Base-by-base conservation (phyloP, 2,329 filamentous ascomycete species). In the Bipolaris oryzae region DNA sequence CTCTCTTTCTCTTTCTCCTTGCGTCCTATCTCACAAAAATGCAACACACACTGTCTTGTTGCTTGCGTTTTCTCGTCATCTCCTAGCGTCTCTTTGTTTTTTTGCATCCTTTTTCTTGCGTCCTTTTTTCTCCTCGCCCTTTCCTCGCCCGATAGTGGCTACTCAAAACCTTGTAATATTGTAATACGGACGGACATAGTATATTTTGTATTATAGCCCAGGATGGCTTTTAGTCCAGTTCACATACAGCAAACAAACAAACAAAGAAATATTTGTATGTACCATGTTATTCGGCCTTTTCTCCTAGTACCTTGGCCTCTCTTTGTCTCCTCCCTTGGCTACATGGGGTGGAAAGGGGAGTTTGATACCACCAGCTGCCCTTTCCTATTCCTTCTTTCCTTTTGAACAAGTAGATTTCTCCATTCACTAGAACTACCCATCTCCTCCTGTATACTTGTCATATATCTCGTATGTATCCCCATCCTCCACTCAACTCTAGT, bases 151-250 rank as follows among this genome's bases (percentile, higher is more conserved):
- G 10, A 35, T 37, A 21, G n/a, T 16, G 34, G 25, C 25, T 7
- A 28, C 25, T 28, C 25, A 28, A 28, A 28, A 28, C 25, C 25
- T 28, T 28, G 25, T 28, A 28, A 28, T 20, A 35, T 50, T 43
- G 38, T 50, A 50, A 50, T 50, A 43, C 38, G 18, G 21, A 13
- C 38, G 20, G 38, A 43, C 48, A 43, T 43, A 50, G 18, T 44
- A 44, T 44, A 5, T 6, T 37, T 13, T 11, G 23, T 41, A 41
- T 41, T 23, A 25, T 11, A 43, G 48, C 38, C 48, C 38, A 28
- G 48, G 48, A 50, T 50, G 48, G 48, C 48, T 50, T 41, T 41
- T 16, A 35, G 28, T 50, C 45, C 33, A 48, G 48, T 50, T 39
- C 25, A 10, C 25, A 28, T 28, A 28, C 25, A 28, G 7, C 25